Conservation (phyloP, 108 stramenopile genomes). For the Stephanodiscus minutulus region DNA sequence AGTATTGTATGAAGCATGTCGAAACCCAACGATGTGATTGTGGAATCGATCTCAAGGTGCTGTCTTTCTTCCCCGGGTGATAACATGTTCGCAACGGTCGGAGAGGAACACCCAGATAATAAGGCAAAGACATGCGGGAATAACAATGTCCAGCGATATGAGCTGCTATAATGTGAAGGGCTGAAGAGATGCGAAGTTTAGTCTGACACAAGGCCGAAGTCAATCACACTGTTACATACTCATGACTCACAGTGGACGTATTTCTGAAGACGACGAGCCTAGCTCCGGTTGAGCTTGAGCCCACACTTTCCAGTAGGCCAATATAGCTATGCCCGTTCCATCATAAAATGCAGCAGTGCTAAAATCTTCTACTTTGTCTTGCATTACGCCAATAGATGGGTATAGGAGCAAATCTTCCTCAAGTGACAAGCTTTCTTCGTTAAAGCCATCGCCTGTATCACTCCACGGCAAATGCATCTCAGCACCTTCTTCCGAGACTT, state of each 20-base stretch:
- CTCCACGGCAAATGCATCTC: slow-evolving; percentile 10
- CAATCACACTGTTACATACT: neutral
- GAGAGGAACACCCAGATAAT: slow-evolving; percentile 13
- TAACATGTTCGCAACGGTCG: slow-evolving; percentile 12
- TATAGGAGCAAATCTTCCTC: slow-evolving; percentile 32
- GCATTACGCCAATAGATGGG: slow-evolving; percentile 5
- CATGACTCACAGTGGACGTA: slow-evolving; percentile 17
- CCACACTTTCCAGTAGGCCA: slow-evolving; percentile 23
- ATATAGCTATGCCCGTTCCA: slow-evolving; percentile 17
- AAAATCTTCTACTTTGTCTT: slow-evolving; percentile 12
- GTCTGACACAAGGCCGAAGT: neutral
- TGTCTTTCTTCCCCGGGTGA: neutral
- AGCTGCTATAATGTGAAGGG: slow-evolving; percentile 19
- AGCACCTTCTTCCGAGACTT: neutral
- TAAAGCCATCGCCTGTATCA: neutral
- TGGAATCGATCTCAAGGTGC: slow-evolving; percentile 2
- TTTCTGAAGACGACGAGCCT: neutral
- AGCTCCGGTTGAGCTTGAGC: neutral
- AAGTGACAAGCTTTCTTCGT: slow-evolving; percentile 9
- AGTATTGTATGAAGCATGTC: slow-evolving; percentile 35
- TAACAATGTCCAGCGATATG: slow-evolving; percentile 28
- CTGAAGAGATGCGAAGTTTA: neutral
- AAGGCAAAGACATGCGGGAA: slow-evolving; percentile 26
- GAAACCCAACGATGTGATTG: slow-evolving; percentile 14
- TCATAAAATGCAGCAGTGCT: neutral